These are phyloP conservation scores for Neohortaea acidophila DNA, from an alignment of 495 filamentous ascomycete genomes.

Conservation along the genomic window DNA sequence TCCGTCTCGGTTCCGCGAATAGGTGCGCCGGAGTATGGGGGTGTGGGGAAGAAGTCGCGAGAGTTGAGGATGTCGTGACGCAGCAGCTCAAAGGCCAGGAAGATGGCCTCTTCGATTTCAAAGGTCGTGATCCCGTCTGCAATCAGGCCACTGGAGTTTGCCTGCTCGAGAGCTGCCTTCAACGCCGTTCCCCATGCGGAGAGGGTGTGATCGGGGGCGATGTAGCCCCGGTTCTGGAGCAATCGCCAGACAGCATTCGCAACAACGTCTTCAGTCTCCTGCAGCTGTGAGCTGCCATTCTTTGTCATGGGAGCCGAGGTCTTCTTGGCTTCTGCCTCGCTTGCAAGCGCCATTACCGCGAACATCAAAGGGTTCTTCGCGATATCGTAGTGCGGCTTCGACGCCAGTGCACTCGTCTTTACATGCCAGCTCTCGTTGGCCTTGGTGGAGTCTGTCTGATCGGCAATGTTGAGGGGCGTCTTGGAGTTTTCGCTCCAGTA, in stretches of 20 bases:
- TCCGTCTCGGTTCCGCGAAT: slow-evolving; percentile 14
- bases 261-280: slow-evolving; percentile 43
- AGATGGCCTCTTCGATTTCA: slow-evolving; percentile 45
- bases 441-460: slow-evolving; percentile 43
- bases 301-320: slow-evolving; percentile 38
- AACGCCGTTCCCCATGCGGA: slow-evolving; percentile 75
- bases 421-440: slow-evolving; percentile 63
- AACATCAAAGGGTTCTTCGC: not conserved
- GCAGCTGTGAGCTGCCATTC: not conserved
- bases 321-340: slow-evolving; percentile 48
- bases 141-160: slow-evolving; percentile 21
- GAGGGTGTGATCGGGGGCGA: slow-evolving; percentile 64
- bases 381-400: slow-evolving; percentile 17
- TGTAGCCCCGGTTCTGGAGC: slow-evolving; percentile 72
- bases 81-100: slow-evolving; percentile 69
- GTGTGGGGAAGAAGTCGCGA: slow-evolving; percentile 33
- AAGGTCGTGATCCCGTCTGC: slow-evolving; percentile 3
- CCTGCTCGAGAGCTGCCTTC: slow-evolving; percentile 41
- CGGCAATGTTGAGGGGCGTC: slow-evolving; percentile 41
- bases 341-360: slow-evolving; percentile 30
- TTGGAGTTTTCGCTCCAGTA: slow-evolving; percentile 70
- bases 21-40: slow-evolving; percentile 40
- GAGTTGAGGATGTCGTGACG: slow-evolving; percentile 62
- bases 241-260: slow-evolving; percentile 74
- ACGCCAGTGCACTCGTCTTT: slow-evolving; percentile 33